phyloP scores from a whole-genome alignment of 768 basidiomycete species.

The Mycena belliarum region DNA sequence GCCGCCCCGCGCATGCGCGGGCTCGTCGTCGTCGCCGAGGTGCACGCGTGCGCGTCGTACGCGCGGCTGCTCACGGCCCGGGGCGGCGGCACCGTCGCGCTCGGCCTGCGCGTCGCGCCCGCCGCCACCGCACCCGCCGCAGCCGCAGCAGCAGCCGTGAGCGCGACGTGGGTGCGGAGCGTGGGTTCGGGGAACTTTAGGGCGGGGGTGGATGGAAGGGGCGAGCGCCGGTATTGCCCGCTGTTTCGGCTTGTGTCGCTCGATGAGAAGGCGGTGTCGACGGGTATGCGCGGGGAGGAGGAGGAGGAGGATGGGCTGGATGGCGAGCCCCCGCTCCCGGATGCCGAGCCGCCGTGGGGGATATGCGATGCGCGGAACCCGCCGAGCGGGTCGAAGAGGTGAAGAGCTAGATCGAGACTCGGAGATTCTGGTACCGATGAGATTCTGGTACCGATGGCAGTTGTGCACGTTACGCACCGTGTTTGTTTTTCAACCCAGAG shows the following conservation, averaged over 20 bases:
- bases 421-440: no score
- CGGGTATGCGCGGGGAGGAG: constrained; percentile 12
- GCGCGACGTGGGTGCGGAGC: constrained; percentile 26
- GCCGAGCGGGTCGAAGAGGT: neutral
- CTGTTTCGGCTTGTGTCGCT: constrained; percentile 33
- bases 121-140: no score
- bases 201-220: constrained; percentile 23
- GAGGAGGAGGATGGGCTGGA: neutral
- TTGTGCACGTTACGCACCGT: no score
- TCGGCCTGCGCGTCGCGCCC: constrained; percentile 31
- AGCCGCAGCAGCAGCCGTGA: no score
- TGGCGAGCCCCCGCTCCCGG: neutral
- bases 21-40: constrained; percentile 34
- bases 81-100: constrained; percentile 21
- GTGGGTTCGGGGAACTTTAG: constrained; percentile 29
- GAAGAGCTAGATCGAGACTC: constrained; percentile 9
- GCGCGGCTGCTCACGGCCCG: constrained; percentile 29
- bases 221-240: constrained; percentile 28
- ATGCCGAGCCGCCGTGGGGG: constrained; percentile 5
- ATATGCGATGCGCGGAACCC: neutral
- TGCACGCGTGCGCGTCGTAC: constrained; percentile 34
- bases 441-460: no score
- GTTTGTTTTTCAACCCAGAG: no score
- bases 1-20: constrained; percentile 25
- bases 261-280: constrained; percentile 19